Evolutionary conservation across 495 filamentous ascomycete species (phyloP).

Genomic region (Tirmania nivea): DNA sequence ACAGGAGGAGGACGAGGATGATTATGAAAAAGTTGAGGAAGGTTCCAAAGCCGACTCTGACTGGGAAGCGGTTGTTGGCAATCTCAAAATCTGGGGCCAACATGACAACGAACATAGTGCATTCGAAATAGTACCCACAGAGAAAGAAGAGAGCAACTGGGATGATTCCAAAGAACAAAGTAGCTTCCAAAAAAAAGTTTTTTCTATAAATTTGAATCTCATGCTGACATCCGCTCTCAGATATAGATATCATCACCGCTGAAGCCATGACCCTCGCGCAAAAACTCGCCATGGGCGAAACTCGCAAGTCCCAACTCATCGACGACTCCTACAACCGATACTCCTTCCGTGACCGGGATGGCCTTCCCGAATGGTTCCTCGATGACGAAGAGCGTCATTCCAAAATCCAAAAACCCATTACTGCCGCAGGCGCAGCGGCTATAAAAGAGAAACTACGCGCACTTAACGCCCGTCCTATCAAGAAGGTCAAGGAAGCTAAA

Average conservation of each 20-base stretch:
- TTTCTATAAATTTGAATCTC: constrained; percentile 16
- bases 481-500: constrained; percentile 94
- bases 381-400: constrained; percentile 78
- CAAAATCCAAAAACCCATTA: constrained; percentile 65
- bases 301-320: constrained; percentile 48
- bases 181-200: background rate
- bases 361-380: constrained; percentile 93
- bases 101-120: constrained; percentile 30
- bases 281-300: constrained; percentile 66
- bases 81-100: constrained; percentile 28
- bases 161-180: constrained; percentile 45
- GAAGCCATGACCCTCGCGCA: constrained; percentile 99
- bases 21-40: constrained; percentile 9
- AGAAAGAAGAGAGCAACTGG: constrained; percentile 32
- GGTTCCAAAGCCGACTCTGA: constrained; percentile 24
- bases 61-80: constrained; percentile 16
- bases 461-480: constrained; percentile 90
- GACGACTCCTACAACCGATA: constrained; percentile 90
- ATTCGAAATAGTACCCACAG: constrained; percentile 11
- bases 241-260: constrained; percentile 95
- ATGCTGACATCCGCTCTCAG: constrained; percentile 27
- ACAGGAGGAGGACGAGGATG: constrained; percentile 17
- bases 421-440: constrained; percentile 69
- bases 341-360: constrained; percentile 74
- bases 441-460: constrained; percentile 89